These are phyloP conservation scores for Ascochyta fabae DNA, from an alignment of 2,329 filamentous ascomycete genomes.

Conservation along the genomic window DNA sequence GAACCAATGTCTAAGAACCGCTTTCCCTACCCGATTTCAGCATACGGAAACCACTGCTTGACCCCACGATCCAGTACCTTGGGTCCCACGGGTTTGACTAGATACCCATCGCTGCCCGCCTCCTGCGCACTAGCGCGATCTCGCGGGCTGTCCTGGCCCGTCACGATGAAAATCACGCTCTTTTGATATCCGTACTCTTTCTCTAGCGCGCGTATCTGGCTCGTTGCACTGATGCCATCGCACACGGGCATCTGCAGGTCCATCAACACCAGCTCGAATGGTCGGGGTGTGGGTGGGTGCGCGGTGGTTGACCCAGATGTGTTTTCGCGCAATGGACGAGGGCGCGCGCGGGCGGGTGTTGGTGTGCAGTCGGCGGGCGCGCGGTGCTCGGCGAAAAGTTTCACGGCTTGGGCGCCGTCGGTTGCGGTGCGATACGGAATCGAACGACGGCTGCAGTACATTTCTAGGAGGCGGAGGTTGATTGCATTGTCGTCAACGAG, in stretches of 20 bases:
- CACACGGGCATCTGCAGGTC: slow-evolving; percentile 52
- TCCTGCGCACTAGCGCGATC: slow-evolving; percentile 34
- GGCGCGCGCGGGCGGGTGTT: background rate
- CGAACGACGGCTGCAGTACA: slow-evolving; percentile 55
- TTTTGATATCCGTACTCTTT: slow-evolving; percentile 25
- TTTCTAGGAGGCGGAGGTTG: slow-evolving; percentile 55
- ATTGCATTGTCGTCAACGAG: slow-evolving; percentile 56
- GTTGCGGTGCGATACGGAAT: slow-evolving; percentile 47
- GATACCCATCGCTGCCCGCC: slow-evolving; percentile 41
- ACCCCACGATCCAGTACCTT: slow-evolving; percentile 35
- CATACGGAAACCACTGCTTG: slow-evolving; percentile 29
- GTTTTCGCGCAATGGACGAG: background rate
- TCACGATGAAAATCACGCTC: slow-evolving; percentile 44
- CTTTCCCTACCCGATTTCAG: slow-evolving; percentile 10
- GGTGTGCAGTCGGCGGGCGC: background rate
- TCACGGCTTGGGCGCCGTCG: slow-evolving; percentile 52
- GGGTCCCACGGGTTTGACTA: slow-evolving; percentile 43
- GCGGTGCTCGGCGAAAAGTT: slow-evolving; percentile 33
- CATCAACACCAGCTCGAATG: slow-evolving; percentile 49
- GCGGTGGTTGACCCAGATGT: background rate
- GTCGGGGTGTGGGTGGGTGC: slow-evolving; percentile 3
- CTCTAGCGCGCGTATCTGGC: slow-evolving; percentile 45
- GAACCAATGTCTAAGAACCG: too few relatives aligned
- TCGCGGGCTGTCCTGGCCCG: slow-evolving; percentile 38
- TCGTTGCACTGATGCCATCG: slow-evolving; percentile 47